These are phyloP conservation scores for Pichia nanzhaoensis DNA, from an alignment of 805 yeast species.

Conservation along the genomic window DNA sequence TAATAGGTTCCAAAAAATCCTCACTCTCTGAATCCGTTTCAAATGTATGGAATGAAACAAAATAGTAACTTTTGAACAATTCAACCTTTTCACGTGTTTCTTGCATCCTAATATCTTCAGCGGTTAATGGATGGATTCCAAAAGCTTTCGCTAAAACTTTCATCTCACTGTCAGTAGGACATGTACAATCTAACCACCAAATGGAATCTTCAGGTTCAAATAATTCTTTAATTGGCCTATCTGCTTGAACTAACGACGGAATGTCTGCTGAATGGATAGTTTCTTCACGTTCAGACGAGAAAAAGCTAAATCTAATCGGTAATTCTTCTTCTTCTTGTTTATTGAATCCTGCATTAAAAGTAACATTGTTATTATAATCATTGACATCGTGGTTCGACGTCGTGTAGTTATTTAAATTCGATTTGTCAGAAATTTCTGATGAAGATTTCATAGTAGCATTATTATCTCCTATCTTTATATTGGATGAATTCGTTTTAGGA, in stretches of 20 bases:
- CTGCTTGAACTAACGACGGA: constrained; percentile 64
- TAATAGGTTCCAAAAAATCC: constrained; percentile 76
- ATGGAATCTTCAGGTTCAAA: constrained; percentile 68
- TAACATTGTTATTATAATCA: constrained; percentile 8
- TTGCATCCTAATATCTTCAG: constrained; percentile 94
- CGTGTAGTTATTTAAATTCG: neutral
- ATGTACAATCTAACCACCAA: constrained; percentile 94
- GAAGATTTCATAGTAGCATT: neutral
- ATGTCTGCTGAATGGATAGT: constrained; percentile 88
- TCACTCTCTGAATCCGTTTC: constrained; percentile 78
- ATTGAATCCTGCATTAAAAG: constrained; percentile 13
- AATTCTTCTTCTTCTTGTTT: constrained; percentile 11
- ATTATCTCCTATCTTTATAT: neutral
- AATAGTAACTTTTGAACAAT: constrained; percentile 80
- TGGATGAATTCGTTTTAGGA: constrained; percentile 31
- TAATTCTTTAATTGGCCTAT: constrained; percentile 57
- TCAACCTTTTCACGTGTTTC: constrained; percentile 98
- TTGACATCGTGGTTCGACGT: no score
- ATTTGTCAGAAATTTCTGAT: constrained; percentile 6
- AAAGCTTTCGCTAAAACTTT: constrained; percentile 85
- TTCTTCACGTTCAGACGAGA: constrained; percentile 74
- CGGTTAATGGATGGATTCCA: constrained; percentile 95
- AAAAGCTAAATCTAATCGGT: constrained; percentile 81
- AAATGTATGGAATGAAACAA: constrained; percentile 95
- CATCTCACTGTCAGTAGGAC: constrained; percentile 96